Evolutionary conservation across 169 alveolate genomes (phyloP), one percentile per base, ranked within the genome.

Genomic region (Plasmodium vinckei): DNA sequence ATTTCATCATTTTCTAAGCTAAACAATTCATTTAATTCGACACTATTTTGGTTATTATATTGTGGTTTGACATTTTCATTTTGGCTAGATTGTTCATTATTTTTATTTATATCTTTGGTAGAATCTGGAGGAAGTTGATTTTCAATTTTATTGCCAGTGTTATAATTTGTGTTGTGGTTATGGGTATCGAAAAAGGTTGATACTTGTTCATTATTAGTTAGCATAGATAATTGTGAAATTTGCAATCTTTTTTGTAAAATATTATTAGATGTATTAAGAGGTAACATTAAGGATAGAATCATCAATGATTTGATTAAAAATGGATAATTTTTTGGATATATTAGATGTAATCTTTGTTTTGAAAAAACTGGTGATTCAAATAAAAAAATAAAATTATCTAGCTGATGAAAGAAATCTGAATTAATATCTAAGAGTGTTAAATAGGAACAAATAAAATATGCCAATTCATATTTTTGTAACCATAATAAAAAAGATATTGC

Each of bases 401-500:
- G 21, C 44, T 89, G 88, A 77, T 90, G 89, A 67, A 88, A 79
- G 23, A 92, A 92, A n/a, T 92, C 96, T 0, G 90, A 51, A 42
- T 82, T 53, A 2, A 82, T 27, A 33, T 67, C 68, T 61, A 82
- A 25, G 7, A 82, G 44, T 9, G 90, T 67, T 61, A 82, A 67
- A 60, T 82, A 82, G 7, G 90, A 82, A 3, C 72, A 82, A 17
- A 82, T 33, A 23, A 23, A 71, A 70, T 82, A 77, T 0, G 96
- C 93, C 39, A 94, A 82, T 19, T 92, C 92, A 53, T 94, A 94
- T 54, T 94, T 94, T 67, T 94, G 94, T 47, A 91, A 89, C 95
- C 95, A 94, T 60, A 94, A 70, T 27, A 94, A 87, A 57, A 94
- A 90, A 12, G 96, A 77, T 69, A 94, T 75, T 15, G 96, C 94